phyloP scores from a whole-genome alignment of 306 rosid genomes.

The Ammopiptanthus mongolicus region DNA sequence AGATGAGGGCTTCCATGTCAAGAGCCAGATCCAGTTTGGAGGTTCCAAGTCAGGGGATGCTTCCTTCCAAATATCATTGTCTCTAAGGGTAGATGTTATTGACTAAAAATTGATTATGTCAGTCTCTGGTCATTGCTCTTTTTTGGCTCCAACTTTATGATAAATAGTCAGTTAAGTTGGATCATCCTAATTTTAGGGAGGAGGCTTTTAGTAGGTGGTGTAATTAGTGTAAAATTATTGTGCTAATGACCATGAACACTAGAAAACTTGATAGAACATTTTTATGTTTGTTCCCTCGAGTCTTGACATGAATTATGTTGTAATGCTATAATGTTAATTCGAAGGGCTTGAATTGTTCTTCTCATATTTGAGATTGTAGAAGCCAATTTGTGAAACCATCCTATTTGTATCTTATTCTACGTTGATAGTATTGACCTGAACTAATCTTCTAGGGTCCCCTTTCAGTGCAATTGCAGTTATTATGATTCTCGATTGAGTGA shows the following conservation, averaged over 20 bases:
- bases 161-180: neutral
- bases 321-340: neutral
- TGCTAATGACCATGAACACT: neutral
- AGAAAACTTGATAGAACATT: neutral
- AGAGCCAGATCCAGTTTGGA: neutral
- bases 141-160: neutral
- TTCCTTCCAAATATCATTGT: slow-evolving; percentile 4
- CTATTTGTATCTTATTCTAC: neutral
- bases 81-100: neutral
- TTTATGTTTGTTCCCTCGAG: neutral
- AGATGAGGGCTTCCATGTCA: neutral
- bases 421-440: neutral
- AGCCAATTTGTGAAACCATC: slow-evolving; percentile 1
- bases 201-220: neutral
- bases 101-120: neutral
- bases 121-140: neutral
- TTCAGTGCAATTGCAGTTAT: neutral
- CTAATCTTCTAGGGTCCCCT: neutral
- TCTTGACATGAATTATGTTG: neutral
- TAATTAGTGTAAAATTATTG: neutral
- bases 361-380: neutral
- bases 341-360: neutral
- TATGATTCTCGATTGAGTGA: neutral
- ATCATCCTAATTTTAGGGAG: neutral
- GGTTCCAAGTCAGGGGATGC: neutral